Evolutionary conservation across 2,329 filamentous ascomycete species (phyloP).

Genomic region (Cordyceps militaris): DNA sequence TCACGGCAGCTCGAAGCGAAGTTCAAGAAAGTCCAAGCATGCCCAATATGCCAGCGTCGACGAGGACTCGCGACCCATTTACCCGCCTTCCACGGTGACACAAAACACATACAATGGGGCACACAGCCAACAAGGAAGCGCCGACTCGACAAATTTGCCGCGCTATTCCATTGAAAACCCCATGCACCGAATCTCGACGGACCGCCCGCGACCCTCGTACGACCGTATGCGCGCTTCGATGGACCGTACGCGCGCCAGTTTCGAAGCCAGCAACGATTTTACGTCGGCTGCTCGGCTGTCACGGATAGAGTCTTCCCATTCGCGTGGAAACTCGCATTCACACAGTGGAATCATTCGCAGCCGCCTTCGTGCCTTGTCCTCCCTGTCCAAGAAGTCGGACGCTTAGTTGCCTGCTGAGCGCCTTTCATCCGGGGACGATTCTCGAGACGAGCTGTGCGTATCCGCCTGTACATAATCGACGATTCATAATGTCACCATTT

Average conservation of each 20-base stretch:
- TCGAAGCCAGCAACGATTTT: constrained; percentile 83
- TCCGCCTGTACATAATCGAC: constrained; percentile 24
- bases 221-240: constrained; percentile 81
- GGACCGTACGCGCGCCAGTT: constrained; percentile 76
- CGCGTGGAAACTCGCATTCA: constrained; percentile 22
- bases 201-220: constrained; percentile 73
- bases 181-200: constrained; percentile 47
- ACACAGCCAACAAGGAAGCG: constrained; percentile 84
- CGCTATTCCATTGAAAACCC: constrained; percentile 52
- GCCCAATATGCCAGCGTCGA: constrained; percentile 59
- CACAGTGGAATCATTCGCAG: constrained; percentile 25
- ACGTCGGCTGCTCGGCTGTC: constrained; percentile 81
- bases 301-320: constrained; percentile 70
- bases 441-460: constrained; percentile 15
- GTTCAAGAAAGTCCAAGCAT: constrained; percentile 50
- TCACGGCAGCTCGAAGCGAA: constrained; percentile 49
- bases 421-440: constrained; percentile 13
- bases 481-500: constrained; percentile 22
- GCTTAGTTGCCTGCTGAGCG: constrained; percentile 24
- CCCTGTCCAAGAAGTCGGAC: constrained; percentile 35
- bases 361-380: constrained; percentile 34
- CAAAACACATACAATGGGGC: constrained; percentile 62
- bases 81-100: constrained; percentile 82
- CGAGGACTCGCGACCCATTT: constrained; percentile 87
- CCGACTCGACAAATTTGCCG: constrained; percentile 68